phyloP scores from a whole-genome alignment of 176 grass and related monocot species.

The Metroxylon sagu region DNA sequence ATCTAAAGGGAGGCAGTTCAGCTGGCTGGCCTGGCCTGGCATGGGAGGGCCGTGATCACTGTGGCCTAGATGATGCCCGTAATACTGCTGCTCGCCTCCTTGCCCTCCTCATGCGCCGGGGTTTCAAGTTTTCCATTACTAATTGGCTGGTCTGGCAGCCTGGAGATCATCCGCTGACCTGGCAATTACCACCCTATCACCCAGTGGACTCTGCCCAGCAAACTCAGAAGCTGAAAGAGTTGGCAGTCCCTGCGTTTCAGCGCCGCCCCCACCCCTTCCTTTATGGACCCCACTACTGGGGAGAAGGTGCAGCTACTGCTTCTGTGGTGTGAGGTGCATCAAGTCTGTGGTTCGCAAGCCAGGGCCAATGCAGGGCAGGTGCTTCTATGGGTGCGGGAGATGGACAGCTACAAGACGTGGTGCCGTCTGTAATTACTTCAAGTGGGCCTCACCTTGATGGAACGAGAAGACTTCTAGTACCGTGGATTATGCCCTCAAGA shows the following conservation, averaged over 20 bases:
- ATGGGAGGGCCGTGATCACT: slow-evolving; percentile 94
- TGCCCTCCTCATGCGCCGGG: slow-evolving; percentile 60
- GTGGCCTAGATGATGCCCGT: slow-evolving; percentile 84
- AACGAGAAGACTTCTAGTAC: not conserved
- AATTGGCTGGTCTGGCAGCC: slow-evolving; percentile 51
- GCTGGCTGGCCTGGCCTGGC: slow-evolving; percentile 65
- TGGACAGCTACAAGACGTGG: slow-evolving; percentile 68
- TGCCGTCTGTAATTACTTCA: slow-evolving; percentile 63
- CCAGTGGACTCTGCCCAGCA: slow-evolving; percentile 19
- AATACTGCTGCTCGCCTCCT: slow-evolving; percentile 90
- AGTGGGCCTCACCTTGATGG: slow-evolving; percentile 41
- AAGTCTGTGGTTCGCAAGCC: slow-evolving; percentile 63
- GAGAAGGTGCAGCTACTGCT: slow-evolving; percentile 56
- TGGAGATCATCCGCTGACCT: slow-evolving; percentile 12
- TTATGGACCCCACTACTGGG: slow-evolving; percentile 14
- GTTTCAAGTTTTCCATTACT: slow-evolving; percentile 90
- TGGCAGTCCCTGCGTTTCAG: slow-evolving; percentile 21
- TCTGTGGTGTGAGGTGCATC: slow-evolving; percentile 68
- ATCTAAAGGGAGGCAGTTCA: slow-evolving; percentile 86
- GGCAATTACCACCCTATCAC: slow-evolving; percentile 23
- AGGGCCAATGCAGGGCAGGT: slow-evolving; percentile 61
- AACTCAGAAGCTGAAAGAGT: slow-evolving; percentile 30
- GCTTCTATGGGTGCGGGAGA: slow-evolving; percentile 85
- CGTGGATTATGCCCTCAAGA: slow-evolving; percentile 11
- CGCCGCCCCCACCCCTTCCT: slow-evolving; percentile 39